These are phyloP conservation scores for Leucocoprinus sp. DNA, from an alignment of 768 basidiomycete species.

Conservation along the genomic window DNA sequence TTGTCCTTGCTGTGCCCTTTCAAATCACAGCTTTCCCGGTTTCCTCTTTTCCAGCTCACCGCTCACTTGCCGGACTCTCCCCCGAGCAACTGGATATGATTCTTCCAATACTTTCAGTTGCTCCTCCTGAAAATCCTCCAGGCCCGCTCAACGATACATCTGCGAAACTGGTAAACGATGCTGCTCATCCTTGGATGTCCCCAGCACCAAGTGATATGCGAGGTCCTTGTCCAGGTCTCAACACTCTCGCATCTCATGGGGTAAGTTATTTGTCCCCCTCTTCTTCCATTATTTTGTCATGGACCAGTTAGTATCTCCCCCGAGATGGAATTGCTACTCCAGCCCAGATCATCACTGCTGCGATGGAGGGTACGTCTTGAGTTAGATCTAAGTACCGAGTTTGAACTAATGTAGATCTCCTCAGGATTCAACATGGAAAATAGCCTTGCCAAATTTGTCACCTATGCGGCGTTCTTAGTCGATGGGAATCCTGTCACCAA, in stretches of 20 bases:
- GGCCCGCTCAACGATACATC: conserved; percentile 5
- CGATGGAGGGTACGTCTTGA: conserved; percentile 1
- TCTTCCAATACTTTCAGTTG: background rate
- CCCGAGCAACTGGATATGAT: conserved; percentile 3
- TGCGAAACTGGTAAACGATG: conserved; percentile 11
- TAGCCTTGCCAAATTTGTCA: background rate
- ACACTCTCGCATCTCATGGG: conserved; percentile 10
- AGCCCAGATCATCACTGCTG: conserved; percentile 4
- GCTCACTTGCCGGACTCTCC: conserved; percentile 11
- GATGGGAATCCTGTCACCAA: conserved; percentile 8
- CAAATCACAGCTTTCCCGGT: background rate
- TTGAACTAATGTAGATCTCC: too few species aligned
- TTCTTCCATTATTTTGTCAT: background rate
- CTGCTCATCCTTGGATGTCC: conserved; percentile 6
- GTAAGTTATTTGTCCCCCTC: background rate
- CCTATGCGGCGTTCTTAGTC: conserved; percentile 6
- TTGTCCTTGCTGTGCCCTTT: background rate
- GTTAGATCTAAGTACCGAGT: background rate
- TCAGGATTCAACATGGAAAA: conserved; percentile 11
- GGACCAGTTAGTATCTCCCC: conserved; percentile 4
- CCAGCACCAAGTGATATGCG: conserved; percentile 3
- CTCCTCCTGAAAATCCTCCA: conserved; percentile 3
- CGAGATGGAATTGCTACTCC: conserved; percentile 6
- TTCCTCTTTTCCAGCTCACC: conserved; percentile 10
- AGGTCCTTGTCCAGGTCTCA: conserved; percentile 9